A percentile compares a stretch with the other conserved stretches of the same genome.
Conservation (phyloP, 2,329 filamentous ascomycete genomes). For the Scedosporium apiospermum region DNA sequence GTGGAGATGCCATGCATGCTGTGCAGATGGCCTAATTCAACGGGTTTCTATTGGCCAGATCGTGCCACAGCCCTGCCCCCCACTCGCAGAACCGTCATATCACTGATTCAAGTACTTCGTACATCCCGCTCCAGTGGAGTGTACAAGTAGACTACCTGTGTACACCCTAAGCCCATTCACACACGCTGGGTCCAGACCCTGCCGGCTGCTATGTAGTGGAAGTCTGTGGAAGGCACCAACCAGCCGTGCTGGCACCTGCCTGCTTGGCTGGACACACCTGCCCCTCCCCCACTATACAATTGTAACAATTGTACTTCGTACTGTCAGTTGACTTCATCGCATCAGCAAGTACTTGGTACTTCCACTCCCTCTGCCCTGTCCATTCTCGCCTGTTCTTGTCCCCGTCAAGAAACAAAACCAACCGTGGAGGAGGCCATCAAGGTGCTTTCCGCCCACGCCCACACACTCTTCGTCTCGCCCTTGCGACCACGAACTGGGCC, state of each 20-base stretch:
- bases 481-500: background rate
- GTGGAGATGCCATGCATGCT: too few species aligned
- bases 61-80: background rate
- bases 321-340: too few species aligned
- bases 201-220: too few species aligned
- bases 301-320: background rate
- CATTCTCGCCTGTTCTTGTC: background rate
- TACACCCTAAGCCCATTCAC: background rate
- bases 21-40: background rate
- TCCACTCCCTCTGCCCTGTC: background rate
- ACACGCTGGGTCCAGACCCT: background rate
- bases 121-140: too few species aligned
- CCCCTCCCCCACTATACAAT: background rate
- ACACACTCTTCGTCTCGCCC: background rate
- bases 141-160: background rate
- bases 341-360: background rate
- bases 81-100: background rate
- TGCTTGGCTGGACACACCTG: background rate
- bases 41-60: background rate
- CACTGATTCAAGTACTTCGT: too few species aligned
- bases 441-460: conserved; percentile 6
- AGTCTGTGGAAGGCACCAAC: too few species aligned
- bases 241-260: background rate
- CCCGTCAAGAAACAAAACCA: background rate
- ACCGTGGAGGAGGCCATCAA: conserved; percentile 5